Base-by-base conservation (phyloP, 2,329 filamentous ascomycete species). In the Ceratocystis lukuohia region DNA sequence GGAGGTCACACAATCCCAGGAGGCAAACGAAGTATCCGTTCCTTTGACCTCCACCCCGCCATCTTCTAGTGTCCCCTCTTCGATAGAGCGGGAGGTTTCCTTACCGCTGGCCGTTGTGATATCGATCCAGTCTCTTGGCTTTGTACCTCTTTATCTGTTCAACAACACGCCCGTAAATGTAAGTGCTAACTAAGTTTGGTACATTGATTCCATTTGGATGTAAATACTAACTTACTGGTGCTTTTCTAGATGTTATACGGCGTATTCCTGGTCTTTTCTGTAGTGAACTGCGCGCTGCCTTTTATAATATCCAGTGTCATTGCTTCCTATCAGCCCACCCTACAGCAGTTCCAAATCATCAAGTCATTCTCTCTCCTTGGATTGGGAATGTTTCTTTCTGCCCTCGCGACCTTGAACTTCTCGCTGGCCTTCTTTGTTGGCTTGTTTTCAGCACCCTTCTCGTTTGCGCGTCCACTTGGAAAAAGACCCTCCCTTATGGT, bases 331-430 rank as follows among this genome's bases (percentile, higher is more conserved):
- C 76, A 75, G 28, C 84, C 85, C 1, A 86, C 84, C 0, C 70
- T 75, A 3, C 89, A 92, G 72, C 87, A 93, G 72, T 86, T 88
- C 72, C 83, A 86, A 61, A 83, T 96, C 64, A 85, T 91, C 70
- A 92, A 95, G 74, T 94, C 88, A 67, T 91, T 97, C 78, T 96
- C 91, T 5, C 84, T 97, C n/a, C 84, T 99, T 12, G 80, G 96
- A 8, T 83, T 97, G 0, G 94, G 94, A 71, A 89, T 96, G 79
- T 92, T 91, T 71, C 85, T 99, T 70, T 92, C 92, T 12, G 88
- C 92, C 0, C 87, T 99, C 12, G 93, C 94, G 1, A 99, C 93
- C 0, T 83, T 99, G 64, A 99, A 99, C 77, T 99, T 99, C 80
- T 91, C 88, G 2, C 85, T 96, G 15, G 87, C 91, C 61, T 87